Evolutionary conservation across 2,329 filamentous ascomycete genomes (phyloP).

Genomic region (Pseudofabraea citricarpa): DNA sequence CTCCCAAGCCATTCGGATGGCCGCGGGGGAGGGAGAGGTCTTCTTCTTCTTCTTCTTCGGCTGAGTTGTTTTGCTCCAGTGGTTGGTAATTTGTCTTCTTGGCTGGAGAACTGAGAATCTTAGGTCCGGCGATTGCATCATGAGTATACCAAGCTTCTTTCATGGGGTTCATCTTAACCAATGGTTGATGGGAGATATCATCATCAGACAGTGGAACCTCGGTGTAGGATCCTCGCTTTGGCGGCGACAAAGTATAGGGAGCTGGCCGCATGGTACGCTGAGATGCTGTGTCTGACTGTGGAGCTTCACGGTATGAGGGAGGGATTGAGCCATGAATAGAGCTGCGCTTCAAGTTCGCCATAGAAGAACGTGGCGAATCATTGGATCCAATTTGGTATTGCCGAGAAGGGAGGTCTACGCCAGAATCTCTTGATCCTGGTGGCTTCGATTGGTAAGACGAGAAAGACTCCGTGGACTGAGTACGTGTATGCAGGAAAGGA

Average conservation of each 20-base stretch:
- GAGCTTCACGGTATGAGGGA: background rate
- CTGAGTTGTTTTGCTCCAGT: slow-evolving; percentile 35
- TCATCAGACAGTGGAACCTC: slow-evolving; percentile 44
- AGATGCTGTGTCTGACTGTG: slow-evolving; percentile 1
- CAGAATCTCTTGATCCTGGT: slow-evolving; percentile 47
- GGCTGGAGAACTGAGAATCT: slow-evolving; percentile 20
- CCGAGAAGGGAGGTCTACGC: slow-evolving; percentile 47
- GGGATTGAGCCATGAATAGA: slow-evolving; percentile 27
- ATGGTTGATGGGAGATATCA: background rate
- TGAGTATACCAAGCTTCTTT: slow-evolving; percentile 22
- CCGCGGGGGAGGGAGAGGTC: slow-evolving; percentile 22
- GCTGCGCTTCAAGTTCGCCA: slow-evolving; percentile 42
- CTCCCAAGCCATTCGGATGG: slow-evolving; percentile 49
- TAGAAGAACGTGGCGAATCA: slow-evolving; percentile 39
- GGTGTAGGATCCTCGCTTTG: slow-evolving; percentile 41
- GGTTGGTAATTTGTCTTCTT: slow-evolving; percentile 19
- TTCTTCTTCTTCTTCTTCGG: too few species aligned
- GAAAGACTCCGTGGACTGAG: slow-evolving; percentile 53
- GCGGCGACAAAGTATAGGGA: slow-evolving; percentile 8
- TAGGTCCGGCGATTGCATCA: slow-evolving; percentile 21
- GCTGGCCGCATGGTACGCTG: background rate
- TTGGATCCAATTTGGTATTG: slow-evolving; percentile 47
- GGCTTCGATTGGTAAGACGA: slow-evolving; percentile 47
- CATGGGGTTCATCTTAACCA: background rate
- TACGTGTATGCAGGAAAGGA: slow-evolving; percentile 77